phyloP scores from a whole-genome alignment of 2,329 filamentous ascomycete genomes.

The Pseudogymnoascus sp. region DNA sequence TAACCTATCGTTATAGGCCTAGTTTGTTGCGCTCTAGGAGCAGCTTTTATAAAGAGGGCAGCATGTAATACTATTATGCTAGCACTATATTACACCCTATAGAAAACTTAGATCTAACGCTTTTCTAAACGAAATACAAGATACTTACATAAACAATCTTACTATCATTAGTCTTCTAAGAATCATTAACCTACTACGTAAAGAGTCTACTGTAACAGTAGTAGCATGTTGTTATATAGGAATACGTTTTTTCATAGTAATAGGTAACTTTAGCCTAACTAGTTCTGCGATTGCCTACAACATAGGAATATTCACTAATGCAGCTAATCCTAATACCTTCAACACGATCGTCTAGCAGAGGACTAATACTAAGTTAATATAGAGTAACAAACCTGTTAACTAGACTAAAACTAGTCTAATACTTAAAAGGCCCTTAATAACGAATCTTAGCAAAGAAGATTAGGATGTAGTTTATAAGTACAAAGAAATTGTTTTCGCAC shows the following conservation, averaged over 20 bases:
- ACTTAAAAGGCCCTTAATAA: slow-evolving; percentile 20
- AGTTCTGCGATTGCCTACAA: slow-evolving; percentile 64
- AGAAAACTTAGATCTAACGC: slow-evolving; percentile 35
- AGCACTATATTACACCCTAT: slow-evolving; percentile 30
- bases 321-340: slow-evolving; percentile 32
- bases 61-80: slow-evolving; percentile 38
- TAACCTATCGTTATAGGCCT: slow-evolving; percentile 28
- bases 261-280: slow-evolving; percentile 70
- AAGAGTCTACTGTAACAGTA: slow-evolving; percentile 50
- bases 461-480: slow-evolving; percentile 44
- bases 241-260: slow-evolving; percentile 70
- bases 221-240: slow-evolving; percentile 58
- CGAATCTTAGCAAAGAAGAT: slow-evolving; percentile 29
- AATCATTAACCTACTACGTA: slow-evolving; percentile 47
- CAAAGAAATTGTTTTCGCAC: slow-evolving; percentile 43
- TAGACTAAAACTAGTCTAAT: slow-evolving; percentile 15
- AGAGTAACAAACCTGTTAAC: neutral
- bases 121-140: slow-evolving; percentile 44
- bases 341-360: slow-evolving; percentile 24
- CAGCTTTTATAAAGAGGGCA: slow-evolving; percentile 37
- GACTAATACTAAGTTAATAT: no score
- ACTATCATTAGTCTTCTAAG: slow-evolving; percentile 47
- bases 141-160: slow-evolving; percentile 34
- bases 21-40: slow-evolving; percentile 35
- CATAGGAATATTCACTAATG: slow-evolving; percentile 58